Evolutionary conservation across 768 basidiomycete genomes (phyloP), one percentile per base, ranked within the genome.

Genomic region (Trametes punicea): DNA sequence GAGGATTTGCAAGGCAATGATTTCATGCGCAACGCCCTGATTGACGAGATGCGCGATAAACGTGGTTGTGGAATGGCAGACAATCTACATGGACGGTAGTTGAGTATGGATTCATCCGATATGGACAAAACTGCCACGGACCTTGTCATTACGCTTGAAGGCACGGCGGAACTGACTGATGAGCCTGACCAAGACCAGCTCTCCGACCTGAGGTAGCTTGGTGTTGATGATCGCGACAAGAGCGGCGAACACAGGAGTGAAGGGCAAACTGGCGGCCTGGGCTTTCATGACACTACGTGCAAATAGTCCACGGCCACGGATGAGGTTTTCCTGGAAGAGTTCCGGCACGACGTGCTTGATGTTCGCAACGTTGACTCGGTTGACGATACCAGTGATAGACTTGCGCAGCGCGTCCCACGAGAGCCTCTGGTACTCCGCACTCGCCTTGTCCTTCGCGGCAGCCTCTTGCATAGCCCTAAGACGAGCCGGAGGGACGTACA

Each of bases 391-490:
- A 26, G 97, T 98, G 66, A 99, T 90, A 47, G 88, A 91, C 74
- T 99, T 99, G 68, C 95, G 86, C 57, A 99, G 75, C 2, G 97
- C 97, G 67, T 99, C 97, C 97, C 97, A 99, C 9, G 93, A 90
- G 56, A 99, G 74, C 9, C 97, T 82, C 72, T 99, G 97, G 72
- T 90, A 98, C 73, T 97, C 95, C 18, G 86, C 65, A 56, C 89
- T 88, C 44, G 78, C 76, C 75, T 95, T 95, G 77, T 97, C 92
- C 59, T 79, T 73, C 6, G 83, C 73, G 7, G 93, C 92, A 27
- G 88, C 90, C 40, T 82, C 87, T 64, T 95, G 93, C 71, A 99
- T 79, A 0, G 93, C 94, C 42, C 94, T 82, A 34, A 98, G 76
- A 23, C 95, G 83, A 33, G 93, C 95, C 13, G 97, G 97, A 1